Conservation (phyloP, 2,329 filamentous ascomycete species). For the Anisogramma anomala region DNA sequence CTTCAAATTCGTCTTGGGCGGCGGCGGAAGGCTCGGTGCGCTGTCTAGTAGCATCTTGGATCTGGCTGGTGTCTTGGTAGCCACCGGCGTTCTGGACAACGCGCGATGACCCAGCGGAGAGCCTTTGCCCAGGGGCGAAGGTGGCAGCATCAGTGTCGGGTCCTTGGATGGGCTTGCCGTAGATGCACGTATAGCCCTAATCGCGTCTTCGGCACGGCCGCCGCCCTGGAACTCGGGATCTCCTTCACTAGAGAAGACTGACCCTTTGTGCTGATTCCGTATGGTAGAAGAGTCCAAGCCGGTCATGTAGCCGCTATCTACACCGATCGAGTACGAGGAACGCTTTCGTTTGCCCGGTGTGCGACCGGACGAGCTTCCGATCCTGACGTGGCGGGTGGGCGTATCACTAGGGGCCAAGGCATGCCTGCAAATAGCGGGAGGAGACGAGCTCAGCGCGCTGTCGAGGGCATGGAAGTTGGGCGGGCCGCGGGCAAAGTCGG, state of each 20-base stretch:
- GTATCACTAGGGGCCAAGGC: constrained; percentile 45
- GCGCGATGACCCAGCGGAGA: constrained; percentile 10
- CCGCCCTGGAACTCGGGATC: constrained; percentile 78
- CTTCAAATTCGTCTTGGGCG: constrained; percentile 12
- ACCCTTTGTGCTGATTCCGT: constrained; percentile 23
- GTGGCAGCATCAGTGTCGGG: constrained; percentile 9
- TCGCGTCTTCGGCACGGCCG: constrained; percentile 79
- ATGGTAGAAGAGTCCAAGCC: constrained; percentile 65
- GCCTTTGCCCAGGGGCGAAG: constrained; percentile 11
- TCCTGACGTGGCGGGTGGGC: constrained; percentile 47
- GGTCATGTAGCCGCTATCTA: constrained; percentile 91
- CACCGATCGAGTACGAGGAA: constrained; percentile 59
- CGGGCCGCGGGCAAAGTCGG: constrained; percentile 10
- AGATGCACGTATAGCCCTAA: constrained; percentile 81
- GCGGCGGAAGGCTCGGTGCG: constrained; percentile 9
- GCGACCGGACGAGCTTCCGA: constrained; percentile 34
- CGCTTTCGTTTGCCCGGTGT: constrained; percentile 53
- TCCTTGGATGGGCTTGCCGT: constrained; percentile 80
- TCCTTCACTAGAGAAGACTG: constrained; percentile 47
- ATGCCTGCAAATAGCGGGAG: constrained; percentile 65
- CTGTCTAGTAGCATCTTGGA: constrained; percentile 5
- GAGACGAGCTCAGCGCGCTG: constrained; percentile 27
- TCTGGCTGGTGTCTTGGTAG: constrained; percentile 9
- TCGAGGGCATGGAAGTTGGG: constrained; percentile 2
- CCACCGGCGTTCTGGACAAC: constrained; percentile 3